These are phyloP conservation scores for Astragalus membranaceus DNA, from an alignment of 306 rosid genomes.

Conservation along the genomic window DNA sequence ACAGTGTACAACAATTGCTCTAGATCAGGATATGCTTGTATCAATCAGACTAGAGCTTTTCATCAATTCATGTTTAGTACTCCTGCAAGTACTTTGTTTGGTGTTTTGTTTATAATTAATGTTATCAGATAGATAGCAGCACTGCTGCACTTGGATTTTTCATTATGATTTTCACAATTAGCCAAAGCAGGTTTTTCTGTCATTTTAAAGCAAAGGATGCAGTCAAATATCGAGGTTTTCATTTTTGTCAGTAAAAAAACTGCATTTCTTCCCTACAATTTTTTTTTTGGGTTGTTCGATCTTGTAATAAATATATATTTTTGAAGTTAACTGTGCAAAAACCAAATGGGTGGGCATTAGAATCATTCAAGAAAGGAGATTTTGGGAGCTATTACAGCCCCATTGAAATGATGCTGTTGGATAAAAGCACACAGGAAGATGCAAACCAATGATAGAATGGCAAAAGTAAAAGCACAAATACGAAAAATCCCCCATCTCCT, in stretches of 20 bases:
- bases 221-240: no score
- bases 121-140: conserved; percentile 20
- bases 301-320: no score
- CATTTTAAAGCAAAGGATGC: neutral
- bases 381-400: conserved; percentile 18
- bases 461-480: conserved; percentile 9
- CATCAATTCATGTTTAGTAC: neutral
- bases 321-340: conserved; percentile 9
- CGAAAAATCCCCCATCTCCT: neutral
- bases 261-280: no score
- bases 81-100: conserved; percentile 12
- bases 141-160: conserved; percentile 7
- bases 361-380: conserved; percentile 11
- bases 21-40: conserved; percentile 19
- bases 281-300: no score
- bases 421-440: conserved; percentile 6
- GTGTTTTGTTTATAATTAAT: conserved; percentile 2
- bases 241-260: no score
- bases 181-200: neutral
- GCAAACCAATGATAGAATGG: conserved; percentile 4
- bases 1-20: neutral
- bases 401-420: conserved; percentile 30
- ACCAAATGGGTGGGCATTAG: conserved; percentile 10
- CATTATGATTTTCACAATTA: conserved; percentile 8
- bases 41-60: conserved; percentile 12